Evolutionary conservation across 176 grass and related monocot genomes (phyloP).

Genomic region (Oryza meyeriana): DNA sequence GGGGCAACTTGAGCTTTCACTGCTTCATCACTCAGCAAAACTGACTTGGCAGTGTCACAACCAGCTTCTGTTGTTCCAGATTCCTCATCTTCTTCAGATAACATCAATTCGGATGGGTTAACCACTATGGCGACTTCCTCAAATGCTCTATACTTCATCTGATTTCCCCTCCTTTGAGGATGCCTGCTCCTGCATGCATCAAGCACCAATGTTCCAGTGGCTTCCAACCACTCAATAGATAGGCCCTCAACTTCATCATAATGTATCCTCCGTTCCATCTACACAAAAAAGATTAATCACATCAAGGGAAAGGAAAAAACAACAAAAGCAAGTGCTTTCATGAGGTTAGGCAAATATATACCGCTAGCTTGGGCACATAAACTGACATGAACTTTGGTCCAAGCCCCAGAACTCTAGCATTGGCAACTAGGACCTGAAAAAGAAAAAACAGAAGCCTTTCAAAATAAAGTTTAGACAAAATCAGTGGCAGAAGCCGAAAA

Average conservation of each 20-base stretch:
- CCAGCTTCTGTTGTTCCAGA: constrained; percentile 22
- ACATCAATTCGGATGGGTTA: constrained; percentile 53
- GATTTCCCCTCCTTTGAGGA: constrained; percentile 47
- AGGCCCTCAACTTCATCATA: constrained; percentile 89
- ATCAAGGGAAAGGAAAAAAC: constrained; percentile 3
- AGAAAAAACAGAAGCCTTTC: constrained; percentile 3
- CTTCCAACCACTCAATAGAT: constrained; percentile 77
- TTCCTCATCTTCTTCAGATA: constrained; percentile 46
- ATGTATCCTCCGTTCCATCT: constrained; percentile 92
- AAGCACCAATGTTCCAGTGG: constrained; percentile 72
- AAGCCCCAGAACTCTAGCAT: constrained; percentile 83
- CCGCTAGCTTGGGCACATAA: constrained; percentile 78
- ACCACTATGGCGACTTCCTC: constrained; percentile 71
- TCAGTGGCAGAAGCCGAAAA: not conserved
- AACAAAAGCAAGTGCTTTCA: not conserved
- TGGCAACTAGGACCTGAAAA: constrained; percentile 63
- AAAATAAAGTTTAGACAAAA: constrained; percentile 19
- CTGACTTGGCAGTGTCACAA: constrained; percentile 4
- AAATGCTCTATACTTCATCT: constrained; percentile 49
- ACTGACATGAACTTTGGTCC: constrained; percentile 95
- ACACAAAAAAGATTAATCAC: constrained; percentile 30
- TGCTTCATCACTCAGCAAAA: constrained; percentile 23
- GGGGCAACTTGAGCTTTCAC: constrained; percentile 45
- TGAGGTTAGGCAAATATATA: constrained; percentile 35
- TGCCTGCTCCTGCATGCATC: constrained; percentile 56